These are phyloP conservation scores for Amoebophrya sp. DNA, from an alignment of 169 alveolate species.

Conservation along the genomic window DNA sequence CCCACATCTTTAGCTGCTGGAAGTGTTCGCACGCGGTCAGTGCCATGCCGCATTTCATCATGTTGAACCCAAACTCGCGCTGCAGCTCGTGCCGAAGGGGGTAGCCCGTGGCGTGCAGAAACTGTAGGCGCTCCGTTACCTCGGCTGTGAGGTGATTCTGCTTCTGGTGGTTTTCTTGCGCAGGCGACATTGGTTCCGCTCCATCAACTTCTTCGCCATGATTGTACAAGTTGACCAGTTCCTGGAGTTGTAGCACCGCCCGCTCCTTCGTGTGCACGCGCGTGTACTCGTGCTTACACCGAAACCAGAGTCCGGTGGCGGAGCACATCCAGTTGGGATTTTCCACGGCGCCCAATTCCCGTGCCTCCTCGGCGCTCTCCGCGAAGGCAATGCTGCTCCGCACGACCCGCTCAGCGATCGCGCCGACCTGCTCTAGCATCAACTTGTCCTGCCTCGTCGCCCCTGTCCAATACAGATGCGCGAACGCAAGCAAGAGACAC, in stretches of 20 bases:
- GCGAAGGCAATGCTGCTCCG: neutral
- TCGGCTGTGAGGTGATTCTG: neutral
- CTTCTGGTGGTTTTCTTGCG: neutral
- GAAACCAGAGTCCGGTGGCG: neutral
- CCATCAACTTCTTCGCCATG: too few species aligned
- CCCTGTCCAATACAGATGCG: neutral
- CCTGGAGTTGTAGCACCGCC: neutral
- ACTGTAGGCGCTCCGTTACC: neutral
- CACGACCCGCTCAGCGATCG: neutral
- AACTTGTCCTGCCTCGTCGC: neutral
- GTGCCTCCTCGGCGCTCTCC: neutral
- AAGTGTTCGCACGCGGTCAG: neutral
- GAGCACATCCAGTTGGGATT: neutral
- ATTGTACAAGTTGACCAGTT: neutral
- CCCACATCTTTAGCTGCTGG: neutral
- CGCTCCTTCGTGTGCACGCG: conserved; percentile 28
- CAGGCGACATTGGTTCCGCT: too few species aligned
- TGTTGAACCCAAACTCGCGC: neutral
- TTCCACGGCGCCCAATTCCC: neutral
- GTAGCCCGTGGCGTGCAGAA: neutral
- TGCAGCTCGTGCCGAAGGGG: neutral
- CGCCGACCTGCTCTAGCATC: neutral
- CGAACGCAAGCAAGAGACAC: neutral
- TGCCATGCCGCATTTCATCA: neutral
- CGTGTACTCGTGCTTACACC: neutral